A percentile compares a stretch with the other conserved stretches of the same genome.
phyloP scores from a whole-genome alignment of 148 eudicot genomes.

The Fagopyrum tataricum region DNA sequence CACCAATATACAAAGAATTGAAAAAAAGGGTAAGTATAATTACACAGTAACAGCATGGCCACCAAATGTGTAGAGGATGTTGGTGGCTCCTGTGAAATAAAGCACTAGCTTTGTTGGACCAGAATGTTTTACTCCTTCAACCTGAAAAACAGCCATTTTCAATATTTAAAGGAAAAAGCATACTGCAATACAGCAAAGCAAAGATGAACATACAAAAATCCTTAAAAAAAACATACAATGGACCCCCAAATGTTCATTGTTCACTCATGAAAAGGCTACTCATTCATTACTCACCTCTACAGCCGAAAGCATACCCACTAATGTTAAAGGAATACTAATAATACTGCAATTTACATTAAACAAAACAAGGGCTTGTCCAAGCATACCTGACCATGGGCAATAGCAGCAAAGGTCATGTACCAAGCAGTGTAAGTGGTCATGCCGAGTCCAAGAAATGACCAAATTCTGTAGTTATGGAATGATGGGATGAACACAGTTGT shows the following conservation, averaged over 20 bases:
- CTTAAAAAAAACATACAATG: too few relatives aligned
- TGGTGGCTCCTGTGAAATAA: conserved; percentile 67
- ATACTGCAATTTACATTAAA: too few relatives aligned
- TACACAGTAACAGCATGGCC: conserved; percentile 83
- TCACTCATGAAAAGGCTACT: too few relatives aligned
- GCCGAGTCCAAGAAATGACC: conserved; percentile 33
- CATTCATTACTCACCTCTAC: too few relatives aligned
- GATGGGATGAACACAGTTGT: conserved; percentile 35
- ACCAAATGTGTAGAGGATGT: conserved; percentile 72
- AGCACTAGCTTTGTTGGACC: conserved; percentile 50
- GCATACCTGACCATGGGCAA: conserved; percentile 30
- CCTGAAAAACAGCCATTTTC: conserved; percentile 20
- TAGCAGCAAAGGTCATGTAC: conserved; percentile 27
- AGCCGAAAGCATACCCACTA: not conserved
- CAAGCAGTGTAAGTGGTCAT: conserved; percentile 40
- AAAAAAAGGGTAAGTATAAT: too few relatives aligned
- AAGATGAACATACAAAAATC: too few relatives aligned
- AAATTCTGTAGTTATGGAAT: conserved; percentile 33
- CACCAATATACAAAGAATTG: too few relatives aligned
- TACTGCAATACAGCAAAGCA: not conserved
- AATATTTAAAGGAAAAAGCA: not conserved
- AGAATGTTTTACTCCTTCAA: conserved; percentile 51
- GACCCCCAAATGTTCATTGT: too few relatives aligned
- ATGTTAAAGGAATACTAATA: not conserved
- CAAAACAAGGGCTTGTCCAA: not conserved